Evolutionary conservation across 1,284 basidiomycete genomes (phyloP), one percentile per base, ranked within the genome.

Genomic region (Tremellales sp.): DNA sequence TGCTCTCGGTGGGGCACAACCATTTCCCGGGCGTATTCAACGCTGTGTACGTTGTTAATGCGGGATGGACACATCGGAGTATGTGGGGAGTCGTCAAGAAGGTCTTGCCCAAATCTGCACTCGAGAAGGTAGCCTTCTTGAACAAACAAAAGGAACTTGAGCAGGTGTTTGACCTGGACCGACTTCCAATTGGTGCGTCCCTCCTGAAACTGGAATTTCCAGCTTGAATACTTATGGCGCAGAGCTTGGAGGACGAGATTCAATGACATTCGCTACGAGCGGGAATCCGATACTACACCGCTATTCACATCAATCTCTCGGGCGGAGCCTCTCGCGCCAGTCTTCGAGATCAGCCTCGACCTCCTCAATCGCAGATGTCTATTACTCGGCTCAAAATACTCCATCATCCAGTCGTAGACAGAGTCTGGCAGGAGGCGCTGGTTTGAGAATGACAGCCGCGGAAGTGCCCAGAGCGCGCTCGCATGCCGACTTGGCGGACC

Each of bases 51-150:
- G 62, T 79, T 13, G 60, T 78, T 46, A 76, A 78, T 60, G 76
- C 75, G 19, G 74, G 76, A 15, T 79, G 78, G 78, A 70, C 75
- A 3, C 76, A 78, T 42, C 63, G 74, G 6, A 72, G 73, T 19
- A 74, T 79, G 62, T 79, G 78, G 78, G 51, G 49, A 10, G 65
- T 78, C 33, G 61, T 78, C 52, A 76, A 76, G 48, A 67, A 75
- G 3, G 61, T 79, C 5, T 51, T 79, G 1, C 78, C 78, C 0
- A 62, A 66, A 42, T 70, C 73, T 22, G 75, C 77, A 2, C 61
- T 79, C 6, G 76, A 75, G 27, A 74, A 73, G 54, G 72, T 79
- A 43, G 59, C 68, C 7, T 79, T 79, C 48, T 65, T 72, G 24
- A 61, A 70, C 35, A 52, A 22, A 15, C 47, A 52, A 7, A 48